phyloP scores from a whole-genome alignment of 2,329 filamentous ascomycete species.

The Alternaria sp. region DNA sequence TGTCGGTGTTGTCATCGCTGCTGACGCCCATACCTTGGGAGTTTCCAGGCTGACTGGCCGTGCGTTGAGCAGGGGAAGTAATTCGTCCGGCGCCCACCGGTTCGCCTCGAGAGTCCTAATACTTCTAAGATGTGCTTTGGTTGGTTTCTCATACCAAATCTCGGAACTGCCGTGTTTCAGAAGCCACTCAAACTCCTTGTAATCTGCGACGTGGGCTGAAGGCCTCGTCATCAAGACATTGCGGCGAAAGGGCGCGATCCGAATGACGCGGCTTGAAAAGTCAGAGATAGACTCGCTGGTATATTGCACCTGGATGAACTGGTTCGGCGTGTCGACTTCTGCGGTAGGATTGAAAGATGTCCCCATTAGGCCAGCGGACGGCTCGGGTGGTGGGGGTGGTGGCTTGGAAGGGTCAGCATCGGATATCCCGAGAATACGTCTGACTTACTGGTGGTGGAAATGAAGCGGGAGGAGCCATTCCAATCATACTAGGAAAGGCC shows the following conservation, averaged over 20 bases:
- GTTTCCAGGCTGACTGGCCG: slow-evolving; percentile 32
- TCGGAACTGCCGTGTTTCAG: slow-evolving; percentile 36
- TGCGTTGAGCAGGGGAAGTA: slow-evolving; percentile 22
- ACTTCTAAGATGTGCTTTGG: slow-evolving; percentile 18
- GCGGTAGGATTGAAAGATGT: slow-evolving; percentile 7
- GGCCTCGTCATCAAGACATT: slow-evolving; percentile 36
- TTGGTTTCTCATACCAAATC: slow-evolving; percentile 44
- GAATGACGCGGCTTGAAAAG: slow-evolving; percentile 23
- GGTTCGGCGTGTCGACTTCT: slow-evolving; percentile 21
- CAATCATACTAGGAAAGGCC: neutral
- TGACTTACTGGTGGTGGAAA: slow-evolving; percentile 10
- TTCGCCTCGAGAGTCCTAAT: slow-evolving; percentile 15
- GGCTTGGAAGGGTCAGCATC: neutral
- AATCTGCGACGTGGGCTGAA: slow-evolving; percentile 33
- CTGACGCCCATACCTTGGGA: slow-evolving; percentile 42
- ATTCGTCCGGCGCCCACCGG: slow-evolving; percentile 19
- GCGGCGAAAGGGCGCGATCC: slow-evolving; percentile 37
- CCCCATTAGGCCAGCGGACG: slow-evolving; percentile 7
- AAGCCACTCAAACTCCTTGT: slow-evolving; percentile 42
- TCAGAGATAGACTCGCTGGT: slow-evolving; percentile 25
- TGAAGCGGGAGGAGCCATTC: slow-evolving; percentile 14
- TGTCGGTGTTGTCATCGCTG: slow-evolving; percentile 38
- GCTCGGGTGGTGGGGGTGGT: slow-evolving; percentile 22
- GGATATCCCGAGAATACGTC: neutral
- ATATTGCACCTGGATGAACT: slow-evolving; percentile 36